Conservation (phyloP, 352 stramenopile species). For the Plasmopara muralis region DNA sequence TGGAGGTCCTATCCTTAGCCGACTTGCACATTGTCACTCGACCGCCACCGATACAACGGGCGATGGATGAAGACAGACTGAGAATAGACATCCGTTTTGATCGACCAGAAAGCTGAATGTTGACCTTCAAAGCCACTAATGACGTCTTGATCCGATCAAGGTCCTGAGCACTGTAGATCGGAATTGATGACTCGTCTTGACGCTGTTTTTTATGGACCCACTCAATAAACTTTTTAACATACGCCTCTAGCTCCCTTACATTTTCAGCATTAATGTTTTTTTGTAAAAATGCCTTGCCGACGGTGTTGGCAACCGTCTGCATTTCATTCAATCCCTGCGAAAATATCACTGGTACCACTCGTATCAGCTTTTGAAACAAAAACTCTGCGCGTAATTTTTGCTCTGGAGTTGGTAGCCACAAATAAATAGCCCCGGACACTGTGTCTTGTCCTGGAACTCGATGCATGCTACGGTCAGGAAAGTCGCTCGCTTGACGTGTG, state of each 20-base stretch:
- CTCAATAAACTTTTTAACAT: slow-evolving; percentile 35
- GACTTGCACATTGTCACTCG: slow-evolving; percentile 96
- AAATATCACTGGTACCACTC: slow-evolving; percentile 72
- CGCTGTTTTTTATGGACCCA: slow-evolving; percentile 34
- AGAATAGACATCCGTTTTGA: slow-evolving; percentile 80
- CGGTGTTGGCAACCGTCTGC: slow-evolving; percentile 89
- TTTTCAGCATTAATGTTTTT: slow-evolving; percentile 82
- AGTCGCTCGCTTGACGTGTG: slow-evolving; percentile 32
- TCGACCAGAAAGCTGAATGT: slow-evolving; percentile 40
- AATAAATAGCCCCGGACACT: slow-evolving; percentile 65
- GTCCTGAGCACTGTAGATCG: slow-evolving; percentile 26
- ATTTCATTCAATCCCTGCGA: slow-evolving; percentile 92
- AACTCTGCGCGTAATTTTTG: slow-evolving; percentile 48
- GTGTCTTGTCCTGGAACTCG: slow-evolving; percentile 69
- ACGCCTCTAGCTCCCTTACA: slow-evolving; percentile 48
- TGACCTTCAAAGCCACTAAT: slow-evolving; percentile 32
- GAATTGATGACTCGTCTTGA: slow-evolving; percentile 8
- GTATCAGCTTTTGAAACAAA: slow-evolving; percentile 53
- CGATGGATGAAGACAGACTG: slow-evolving; percentile 64
- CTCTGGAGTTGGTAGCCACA: slow-evolving; percentile 36
- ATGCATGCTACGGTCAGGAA: slow-evolving; percentile 55
- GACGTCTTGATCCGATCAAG: slow-evolving; percentile 28
- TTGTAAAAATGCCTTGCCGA: slow-evolving; percentile 65
- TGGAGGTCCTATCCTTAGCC: slow-evolving; percentile 95
- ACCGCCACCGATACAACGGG: slow-evolving; percentile 79